Conservation (phyloP, 1,139 yeast species). For the Yarrowia galli region DNA sequence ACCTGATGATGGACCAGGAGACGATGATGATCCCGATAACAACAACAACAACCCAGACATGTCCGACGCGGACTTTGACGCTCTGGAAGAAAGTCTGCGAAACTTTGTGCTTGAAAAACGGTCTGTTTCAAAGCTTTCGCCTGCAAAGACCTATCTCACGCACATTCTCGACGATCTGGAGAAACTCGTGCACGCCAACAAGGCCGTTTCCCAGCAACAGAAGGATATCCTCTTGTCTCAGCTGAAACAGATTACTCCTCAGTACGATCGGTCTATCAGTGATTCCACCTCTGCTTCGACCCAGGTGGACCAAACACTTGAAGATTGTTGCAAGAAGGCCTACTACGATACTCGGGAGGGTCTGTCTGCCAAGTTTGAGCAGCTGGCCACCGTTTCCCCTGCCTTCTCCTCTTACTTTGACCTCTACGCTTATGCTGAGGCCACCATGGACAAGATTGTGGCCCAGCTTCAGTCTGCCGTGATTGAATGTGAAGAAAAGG, state of each 20-base stretch:
- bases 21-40: conserved; percentile 52
- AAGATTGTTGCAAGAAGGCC: conserved; percentile 62
- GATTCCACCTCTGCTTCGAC: conserved; percentile 65
- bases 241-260: conserved; percentile 57
- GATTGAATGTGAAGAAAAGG: conserved; percentile 67
- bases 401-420: conserved; percentile 61
- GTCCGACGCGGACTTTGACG: conserved; percentile 69
- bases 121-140: conserved; percentile 84
- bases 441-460: conserved; percentile 73
- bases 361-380: conserved; percentile 52
- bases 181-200: conserved; percentile 66
- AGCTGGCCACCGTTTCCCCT: background rate
- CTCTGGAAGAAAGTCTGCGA: conserved; percentile 81
- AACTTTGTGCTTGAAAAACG: conserved; percentile 89
- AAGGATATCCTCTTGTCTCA: conserved; percentile 51
- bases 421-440: conserved; percentile 72
- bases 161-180: conserved; percentile 74
- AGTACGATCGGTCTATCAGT: conserved; percentile 61
- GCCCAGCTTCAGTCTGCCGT: conserved; percentile 71
- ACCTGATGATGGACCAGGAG: conserved; percentile 51
- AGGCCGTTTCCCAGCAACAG: conserved; percentile 60
- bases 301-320: conserved; percentile 67
- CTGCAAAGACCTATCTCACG: conserved; percentile 83
- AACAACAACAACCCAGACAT: conserved; percentile 51
- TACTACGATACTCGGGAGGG: conserved; percentile 67